Percentiles rank a stretch among this genome's conserved stretches.
Evolutionary conservation across 2,329 filamentous ascomycete species (phyloP).

Genomic region (Cladosporium sp.): DNA sequence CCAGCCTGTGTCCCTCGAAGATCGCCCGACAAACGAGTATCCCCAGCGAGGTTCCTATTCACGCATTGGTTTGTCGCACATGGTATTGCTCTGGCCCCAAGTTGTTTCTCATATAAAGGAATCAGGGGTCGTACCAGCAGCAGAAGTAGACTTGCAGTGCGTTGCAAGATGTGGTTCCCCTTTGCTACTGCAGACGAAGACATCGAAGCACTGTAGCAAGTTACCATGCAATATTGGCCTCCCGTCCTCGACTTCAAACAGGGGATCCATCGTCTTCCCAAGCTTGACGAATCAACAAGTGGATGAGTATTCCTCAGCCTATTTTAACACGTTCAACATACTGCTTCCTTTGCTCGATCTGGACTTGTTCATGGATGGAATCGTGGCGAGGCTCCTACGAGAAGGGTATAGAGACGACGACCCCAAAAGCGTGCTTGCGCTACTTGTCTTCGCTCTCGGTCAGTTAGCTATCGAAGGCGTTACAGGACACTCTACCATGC

Average conservation of each 20-base stretch:
- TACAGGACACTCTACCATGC: not conserved
- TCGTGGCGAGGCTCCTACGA: slow-evolving; percentile 36
- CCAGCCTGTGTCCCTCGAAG: not conserved
- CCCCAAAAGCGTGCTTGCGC: slow-evolving; percentile 49
- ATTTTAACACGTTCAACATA: slow-evolving; percentile 58
- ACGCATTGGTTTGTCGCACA: not conserved
- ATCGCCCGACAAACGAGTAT: not conserved
- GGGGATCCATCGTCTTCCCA: not conserved
- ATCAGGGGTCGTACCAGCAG: not conserved
- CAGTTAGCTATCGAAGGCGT: slow-evolving; percentile 52
- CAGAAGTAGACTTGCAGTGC: not conserved
- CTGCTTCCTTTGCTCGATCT: slow-evolving; percentile 56
- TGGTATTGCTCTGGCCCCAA: not conserved
- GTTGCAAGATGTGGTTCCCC: not conserved
- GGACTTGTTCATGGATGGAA: slow-evolving; percentile 45
- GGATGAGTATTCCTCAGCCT: slow-evolving; percentile 48
- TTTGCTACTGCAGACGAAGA: not conserved
- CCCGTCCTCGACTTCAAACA: not conserved
- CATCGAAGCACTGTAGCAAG: not conserved
- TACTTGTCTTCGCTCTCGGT: slow-evolving; percentile 57
- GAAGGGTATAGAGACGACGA: slow-evolving; percentile 48
- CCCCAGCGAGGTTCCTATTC: no score
- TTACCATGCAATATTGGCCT: not conserved
- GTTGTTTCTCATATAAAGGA: not conserved
- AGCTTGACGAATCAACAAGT: slow-evolving; percentile 36